phyloP scores from a whole-genome alignment of 805 yeast species.

The Cyberlindnera lachancei region DNA sequence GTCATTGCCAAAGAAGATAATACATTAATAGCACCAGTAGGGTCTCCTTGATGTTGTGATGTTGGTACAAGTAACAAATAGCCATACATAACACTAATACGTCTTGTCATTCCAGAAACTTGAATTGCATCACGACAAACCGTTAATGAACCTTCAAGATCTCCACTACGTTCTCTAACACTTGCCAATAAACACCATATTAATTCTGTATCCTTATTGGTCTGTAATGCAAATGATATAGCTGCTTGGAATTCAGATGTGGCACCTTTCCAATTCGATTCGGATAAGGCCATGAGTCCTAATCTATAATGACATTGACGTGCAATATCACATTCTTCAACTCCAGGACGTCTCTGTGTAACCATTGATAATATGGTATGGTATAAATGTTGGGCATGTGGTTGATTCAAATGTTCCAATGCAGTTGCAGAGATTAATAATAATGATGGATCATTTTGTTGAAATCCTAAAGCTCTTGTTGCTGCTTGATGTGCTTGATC shows the following conservation, averaged over 20 bases:
- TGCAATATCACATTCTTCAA: slow-evolving; percentile 38
- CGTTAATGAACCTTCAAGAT: slow-evolving; percentile 39
- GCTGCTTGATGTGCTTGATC: slow-evolving; percentile 47
- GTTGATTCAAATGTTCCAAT: slow-evolving; percentile 33
- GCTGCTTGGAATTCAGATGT: slow-evolving; percentile 43
- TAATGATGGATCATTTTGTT: slow-evolving; percentile 35
- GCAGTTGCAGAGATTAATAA: slow-evolving; percentile 46
- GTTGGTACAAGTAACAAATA: slow-evolving; percentile 36
- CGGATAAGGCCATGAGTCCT: slow-evolving; percentile 46
- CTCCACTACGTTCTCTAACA: slow-evolving; percentile 38
- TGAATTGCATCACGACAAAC: slow-evolving; percentile 42
- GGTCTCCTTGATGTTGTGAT: slow-evolving; percentile 21
- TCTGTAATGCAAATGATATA: slow-evolving; percentile 23
- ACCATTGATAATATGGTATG: slow-evolving; percentile 36
- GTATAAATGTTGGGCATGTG: slow-evolving; percentile 41
- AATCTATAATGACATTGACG: slow-evolving; percentile 48
- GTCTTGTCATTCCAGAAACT: slow-evolving; percentile 37
- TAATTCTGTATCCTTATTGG: slow-evolving; percentile 9
- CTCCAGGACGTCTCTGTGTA: slow-evolving; percentile 18
- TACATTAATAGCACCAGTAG: slow-evolving; percentile 30
- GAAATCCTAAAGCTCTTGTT: slow-evolving; percentile 33
- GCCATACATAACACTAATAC: slow-evolving; percentile 43
- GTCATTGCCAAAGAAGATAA: slow-evolving; percentile 16
- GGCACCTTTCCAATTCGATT: slow-evolving; percentile 43
- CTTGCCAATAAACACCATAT: slow-evolving; percentile 49